Percentiles rank a stretch among this genome's conserved stretches.
Evolutionary conservation across 2,329 filamentous ascomycete genomes (phyloP).

Genomic region (Xylaria sp.): DNA sequence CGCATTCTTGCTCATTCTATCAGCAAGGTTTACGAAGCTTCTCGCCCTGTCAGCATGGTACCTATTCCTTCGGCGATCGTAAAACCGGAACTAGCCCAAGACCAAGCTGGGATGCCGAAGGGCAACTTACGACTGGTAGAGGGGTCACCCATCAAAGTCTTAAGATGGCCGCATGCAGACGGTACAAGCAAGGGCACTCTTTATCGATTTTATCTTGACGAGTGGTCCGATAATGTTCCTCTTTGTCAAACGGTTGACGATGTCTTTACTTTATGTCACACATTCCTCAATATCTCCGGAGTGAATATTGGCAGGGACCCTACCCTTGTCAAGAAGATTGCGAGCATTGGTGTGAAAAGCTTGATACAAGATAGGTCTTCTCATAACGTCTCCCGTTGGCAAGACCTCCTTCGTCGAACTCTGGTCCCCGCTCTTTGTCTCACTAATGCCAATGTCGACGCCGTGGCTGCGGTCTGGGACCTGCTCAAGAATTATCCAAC

Average conservation of each 20-base stretch:
- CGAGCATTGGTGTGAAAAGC: slow-evolving; percentile 85
- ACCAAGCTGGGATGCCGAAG: slow-evolving; percentile 76
- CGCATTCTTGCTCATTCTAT: slow-evolving; percentile 87
- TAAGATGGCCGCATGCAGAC: slow-evolving; percentile 88
- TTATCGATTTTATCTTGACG: slow-evolving; percentile 96
- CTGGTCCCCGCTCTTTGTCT: slow-evolving; percentile 90
- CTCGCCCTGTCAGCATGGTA: slow-evolving; percentile 46
- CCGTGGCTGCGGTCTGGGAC: slow-evolving; percentile 87
- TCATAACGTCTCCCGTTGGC: slow-evolving; percentile 81
- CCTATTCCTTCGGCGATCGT: slow-evolving; percentile 49
- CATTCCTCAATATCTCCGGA: slow-evolving; percentile 85
- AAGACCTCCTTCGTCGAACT: slow-evolving; percentile 82
- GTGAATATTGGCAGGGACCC: slow-evolving; percentile 90
- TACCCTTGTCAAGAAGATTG: slow-evolving; percentile 79
- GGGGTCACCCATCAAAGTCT: slow-evolving; percentile 70
- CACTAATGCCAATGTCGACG: slow-evolving; percentile 83
- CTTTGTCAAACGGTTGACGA: slow-evolving; percentile 92
- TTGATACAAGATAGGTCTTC: slow-evolving; percentile 75
- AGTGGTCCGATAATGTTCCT: slow-evolving; percentile 94
- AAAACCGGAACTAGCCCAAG: slow-evolving; percentile 59
- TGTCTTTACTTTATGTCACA: slow-evolving; percentile 85
- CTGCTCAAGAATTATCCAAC: slow-evolving; percentile 83
- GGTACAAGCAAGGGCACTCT: slow-evolving; percentile 80
- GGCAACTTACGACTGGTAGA: slow-evolving; percentile 73
- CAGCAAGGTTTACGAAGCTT: slow-evolving; percentile 73